Conservation (phyloP, 306 rosid species). For the Casuarina cunninghamiana region DNA sequence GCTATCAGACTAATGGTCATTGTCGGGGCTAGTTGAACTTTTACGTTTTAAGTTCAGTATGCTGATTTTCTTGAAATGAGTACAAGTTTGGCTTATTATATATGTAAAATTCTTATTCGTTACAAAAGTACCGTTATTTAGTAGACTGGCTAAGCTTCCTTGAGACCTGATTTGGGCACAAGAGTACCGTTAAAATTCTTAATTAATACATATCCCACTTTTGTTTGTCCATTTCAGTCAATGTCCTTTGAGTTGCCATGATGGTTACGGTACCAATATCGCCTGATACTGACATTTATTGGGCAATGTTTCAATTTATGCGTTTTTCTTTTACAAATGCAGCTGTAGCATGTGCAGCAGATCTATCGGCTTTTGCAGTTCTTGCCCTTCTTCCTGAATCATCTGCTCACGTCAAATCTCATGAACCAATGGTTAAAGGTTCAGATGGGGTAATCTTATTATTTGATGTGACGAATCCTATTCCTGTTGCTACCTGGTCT, state of each 20-base stretch:
- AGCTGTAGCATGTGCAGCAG: conserved; percentile 72
- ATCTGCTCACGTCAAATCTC: conserved; percentile 19
- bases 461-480: conserved; percentile 67
- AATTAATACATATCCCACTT: neutral
- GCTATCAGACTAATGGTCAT: neutral
- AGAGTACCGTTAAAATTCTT: too few relatives aligned
- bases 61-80: too few relatives aligned
- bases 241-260: too few relatives aligned
- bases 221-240: neutral
- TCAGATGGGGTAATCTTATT: conserved; percentile 73
- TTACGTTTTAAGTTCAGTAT: too few relatives aligned
- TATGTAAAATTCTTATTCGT: too few relatives aligned
- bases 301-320: conserved; percentile 2
- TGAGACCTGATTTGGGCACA: too few relatives aligned
- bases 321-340: conserved; percentile 31
- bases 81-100: too few relatives aligned
- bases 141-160: too few relatives aligned
- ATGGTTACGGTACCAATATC: too few relatives aligned
- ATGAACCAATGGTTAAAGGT: conserved; percentile 35
- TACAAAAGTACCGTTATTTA: too few relatives aligned
- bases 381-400: conserved; percentile 71
- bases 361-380: conserved; percentile 66
- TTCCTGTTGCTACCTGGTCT: conserved; percentile 78
- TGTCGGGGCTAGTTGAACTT: too few relatives aligned
- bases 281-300: neutral